These are phyloP conservation scores for Ophiostoma sp. DNA, from an alignment of 2,329 filamentous ascomycete species.

Conservation along the genomic window DNA sequence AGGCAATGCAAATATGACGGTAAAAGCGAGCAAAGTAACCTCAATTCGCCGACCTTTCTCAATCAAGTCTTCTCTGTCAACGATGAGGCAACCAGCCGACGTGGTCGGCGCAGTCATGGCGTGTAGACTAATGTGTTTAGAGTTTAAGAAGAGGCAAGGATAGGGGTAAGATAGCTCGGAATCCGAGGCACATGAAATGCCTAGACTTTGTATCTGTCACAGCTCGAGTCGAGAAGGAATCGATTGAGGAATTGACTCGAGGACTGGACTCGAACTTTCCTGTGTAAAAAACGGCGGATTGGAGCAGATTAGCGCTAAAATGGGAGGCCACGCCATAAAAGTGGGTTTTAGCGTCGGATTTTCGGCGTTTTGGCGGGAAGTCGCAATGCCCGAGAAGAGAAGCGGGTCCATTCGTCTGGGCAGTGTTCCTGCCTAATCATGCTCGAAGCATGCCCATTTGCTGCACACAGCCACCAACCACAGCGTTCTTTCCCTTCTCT, in stretches of 20 bases:
- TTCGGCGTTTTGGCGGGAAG: constrained; percentile 23
- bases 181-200: background rate
- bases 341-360: constrained; percentile 17
- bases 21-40: background rate
- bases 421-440: constrained; percentile 8
- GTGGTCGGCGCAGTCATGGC: background rate
- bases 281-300: background rate
- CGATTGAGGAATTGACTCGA: background rate
- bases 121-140: background rate
- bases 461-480: constrained; percentile 5
- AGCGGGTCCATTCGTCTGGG: background rate
- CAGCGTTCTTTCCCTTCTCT: background rate
- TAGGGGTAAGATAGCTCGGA: background rate
- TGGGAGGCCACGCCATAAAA: background rate
- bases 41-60: background rate
- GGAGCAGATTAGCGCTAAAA: background rate
- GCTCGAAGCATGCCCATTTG: background rate
- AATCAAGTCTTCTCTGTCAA: background rate
- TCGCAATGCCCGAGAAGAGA: constrained; percentile 20
- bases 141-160: background rate
- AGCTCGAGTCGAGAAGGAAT: background rate
- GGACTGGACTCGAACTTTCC: background rate
- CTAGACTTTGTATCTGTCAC: background rate
- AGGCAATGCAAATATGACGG: background rate
- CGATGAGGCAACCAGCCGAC: background rate